Evolutionary conservation across 2,329 filamentous ascomycete genomes (phyloP), one percentile per base, ranked within the genome.

Genomic region (Aspergillus pseudotamarii): DNA sequence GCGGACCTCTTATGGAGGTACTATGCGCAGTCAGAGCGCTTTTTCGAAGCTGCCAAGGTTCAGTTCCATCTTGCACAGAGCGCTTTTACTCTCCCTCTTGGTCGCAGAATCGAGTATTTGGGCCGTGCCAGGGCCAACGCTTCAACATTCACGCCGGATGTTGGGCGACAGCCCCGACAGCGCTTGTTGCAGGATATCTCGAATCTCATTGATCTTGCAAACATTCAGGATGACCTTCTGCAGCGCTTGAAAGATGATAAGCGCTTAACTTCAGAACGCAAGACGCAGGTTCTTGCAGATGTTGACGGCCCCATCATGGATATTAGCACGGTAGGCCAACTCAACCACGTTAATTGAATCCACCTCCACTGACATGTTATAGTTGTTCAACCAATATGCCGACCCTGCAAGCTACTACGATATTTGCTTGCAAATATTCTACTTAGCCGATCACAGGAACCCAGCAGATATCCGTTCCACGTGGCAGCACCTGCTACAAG

Each of bases 391-490:
- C 75, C 83, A 88, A 66, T 99, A 93, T 72, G 93, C 94, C 60
- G 94, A 97, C 73, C 90, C 92, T 72, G 95, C 93, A 2, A 90
- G 89, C 57, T 99, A 99, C 83, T 94, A 93, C 79, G 95, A 98
- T 75, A 86, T 99, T 57, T 97, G 92, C 75, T 86, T 99, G 10
- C 85, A 94, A 64, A 97, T 99, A 72, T 98, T 94, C 82, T 91
- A 96, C 76, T 88, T 91, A 1, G 94, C 94, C 53, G 93, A 98
- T 77, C 92, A 96, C 81, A 91, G 94, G 71, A 96, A 94, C 72
- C 85, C 92, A 1, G 89, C 91, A 48, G 91, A 95, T 66, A 95
- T 99, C 71, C 85, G 86, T 60, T 85, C 89, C 46, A 96, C 93
- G 4, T 99, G 95, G 95, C 85, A 89, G 72, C 89, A 90, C 70